Base-by-base conservation (phyloP, 2,329 filamentous ascomycete genomes). In the Neonectria ditissima region DNA sequence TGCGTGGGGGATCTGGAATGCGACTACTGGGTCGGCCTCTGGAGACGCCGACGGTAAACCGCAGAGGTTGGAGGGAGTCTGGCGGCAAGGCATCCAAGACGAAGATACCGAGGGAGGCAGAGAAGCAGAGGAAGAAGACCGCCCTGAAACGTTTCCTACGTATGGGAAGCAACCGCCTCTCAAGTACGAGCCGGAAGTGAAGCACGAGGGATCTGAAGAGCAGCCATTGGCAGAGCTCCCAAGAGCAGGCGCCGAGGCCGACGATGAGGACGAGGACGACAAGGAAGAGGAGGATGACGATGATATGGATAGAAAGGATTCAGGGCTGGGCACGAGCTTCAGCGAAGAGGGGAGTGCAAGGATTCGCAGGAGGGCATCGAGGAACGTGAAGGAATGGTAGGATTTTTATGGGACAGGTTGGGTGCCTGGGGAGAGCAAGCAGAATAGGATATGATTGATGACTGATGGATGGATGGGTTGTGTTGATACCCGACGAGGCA, bases 1-100 rank as follows among this genome's bases (percentile, higher is more conserved):
- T 1, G 89, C 87, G 0, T 97, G 92, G 91, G 76, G 86, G 2
- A 48, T 86, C 70, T 92, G 69, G 73, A 74, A 56, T 20, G 82
- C 77, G 9, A 80, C 80, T 34, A 76, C 65, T 11, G 65, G 66
- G 22, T 55, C 67, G 30, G 9, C 62, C 4, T 58, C 69, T 18
- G 62, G 30, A 22, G 58, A 58, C 6, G 47, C 28, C 2, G 26
- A 67, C 55, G 45, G 55, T 11, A 67, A 68, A 43, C 18, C 51
- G 16, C 55, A 47, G 24, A 53, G 60, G 43, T 48, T 64, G 32
- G 37, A 66, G 53, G 43, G 63, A 51, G 37, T 59, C 52, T 58
- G 65, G 51, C 57, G 54, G 7, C 62, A 54, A 30, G 47, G 56
- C 26, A 24, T 68, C 52, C 67, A 71, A 13, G 72, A 73, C 30